Evolutionary conservation across 148 eudicot genomes (phyloP).

Genomic region (Hydrangea macrophylla): DNA sequence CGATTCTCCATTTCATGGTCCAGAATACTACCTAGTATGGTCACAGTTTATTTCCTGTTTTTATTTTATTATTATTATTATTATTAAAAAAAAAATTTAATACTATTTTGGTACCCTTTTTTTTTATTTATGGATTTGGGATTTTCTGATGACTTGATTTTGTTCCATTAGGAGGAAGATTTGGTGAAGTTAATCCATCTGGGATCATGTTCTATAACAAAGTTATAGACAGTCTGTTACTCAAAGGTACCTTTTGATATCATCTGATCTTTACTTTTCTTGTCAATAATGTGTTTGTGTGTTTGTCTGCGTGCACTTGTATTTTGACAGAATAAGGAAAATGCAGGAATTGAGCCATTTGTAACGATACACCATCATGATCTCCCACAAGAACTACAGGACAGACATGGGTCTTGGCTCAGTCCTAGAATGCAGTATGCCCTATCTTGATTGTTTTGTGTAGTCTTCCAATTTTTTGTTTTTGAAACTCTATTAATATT

Average conservation of each 20-base stretch:
- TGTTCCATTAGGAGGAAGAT: conserved; percentile 46
- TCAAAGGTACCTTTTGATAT: conserved; percentile 71
- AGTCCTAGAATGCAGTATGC: conserved; percentile 67
- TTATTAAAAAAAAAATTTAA: no score
- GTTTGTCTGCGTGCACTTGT: no score
- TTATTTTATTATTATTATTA: background rate
- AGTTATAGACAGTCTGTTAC: conserved; percentile 52
- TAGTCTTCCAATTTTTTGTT: no score
- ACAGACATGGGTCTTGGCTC: conserved; percentile 72
- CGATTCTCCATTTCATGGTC: conserved; percentile 85
- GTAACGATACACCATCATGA: conserved; percentile 74
- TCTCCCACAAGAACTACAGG: conserved; percentile 68
- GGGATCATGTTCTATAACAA: conserved; percentile 65
- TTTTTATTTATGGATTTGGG: no score
- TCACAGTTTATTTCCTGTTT: background rate
- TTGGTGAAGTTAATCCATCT: conserved; percentile 51
- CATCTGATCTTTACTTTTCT: background rate
- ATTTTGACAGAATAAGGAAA: background rate
- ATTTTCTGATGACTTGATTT: conserved; percentile 4
- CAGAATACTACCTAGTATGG: conserved; percentile 70
- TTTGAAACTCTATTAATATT: no score
- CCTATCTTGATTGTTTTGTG: conserved; percentile 12
- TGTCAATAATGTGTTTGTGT: background rate
- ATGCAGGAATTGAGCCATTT: conserved; percentile 76
- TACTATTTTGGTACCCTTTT: no score